Evolutionary conservation across 352 stramenopile species (phyloP), one percentile per base, ranked within the genome.

Genomic region (Phytophthora cryptogea): DNA sequence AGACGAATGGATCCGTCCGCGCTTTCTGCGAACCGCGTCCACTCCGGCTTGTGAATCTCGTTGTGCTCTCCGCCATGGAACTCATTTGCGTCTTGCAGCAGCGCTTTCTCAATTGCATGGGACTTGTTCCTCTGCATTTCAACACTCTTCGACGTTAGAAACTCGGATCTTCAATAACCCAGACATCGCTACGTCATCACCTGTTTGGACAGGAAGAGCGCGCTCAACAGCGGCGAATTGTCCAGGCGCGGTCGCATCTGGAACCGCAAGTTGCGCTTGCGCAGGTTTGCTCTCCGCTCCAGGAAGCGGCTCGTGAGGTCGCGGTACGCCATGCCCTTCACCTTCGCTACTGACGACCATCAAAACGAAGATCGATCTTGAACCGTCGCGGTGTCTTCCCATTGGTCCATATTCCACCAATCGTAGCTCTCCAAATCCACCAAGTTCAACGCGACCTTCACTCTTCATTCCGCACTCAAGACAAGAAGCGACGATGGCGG

Each of bases 1-100:
- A 91, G 47, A 10, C 80, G 78, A 20, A 86, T 74, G 5, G 70
- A 76, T 57, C 89, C 80, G 46, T 92, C 89, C 11, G 81, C 73
- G 23, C 83, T 78, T 8, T 90, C 80, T 0, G 66, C 73, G 33
- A 83, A 88, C 16, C 64, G 57, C 28, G 81, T 83, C 83, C 83
- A 92, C 51, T 88, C 77, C 5, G 83, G 80, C 36, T 73, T 78
- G 4, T 67, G 62, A 0, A 70, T 59, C 10, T 83, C 65, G 5
- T 61, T 60, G 10, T 68, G 43, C 26, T 81, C 67, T 14, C 74
- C 36, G 6, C 49, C 54, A 0, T 51, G 54, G 40, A 76, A 77
- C n/a, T 82, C 82, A 11, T 68, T 50, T 8, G 54, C 62, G 44
- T 92, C 80, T 57, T 89, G 80, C 1, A 92, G 64, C 35, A 92